Percentiles rank a stretch among this genome's conserved stretches.
These are phyloP conservation scores for Pythium monospermum DNA, from an alignment of 352 stramenopile species.

Conservation along the genomic window DNA sequence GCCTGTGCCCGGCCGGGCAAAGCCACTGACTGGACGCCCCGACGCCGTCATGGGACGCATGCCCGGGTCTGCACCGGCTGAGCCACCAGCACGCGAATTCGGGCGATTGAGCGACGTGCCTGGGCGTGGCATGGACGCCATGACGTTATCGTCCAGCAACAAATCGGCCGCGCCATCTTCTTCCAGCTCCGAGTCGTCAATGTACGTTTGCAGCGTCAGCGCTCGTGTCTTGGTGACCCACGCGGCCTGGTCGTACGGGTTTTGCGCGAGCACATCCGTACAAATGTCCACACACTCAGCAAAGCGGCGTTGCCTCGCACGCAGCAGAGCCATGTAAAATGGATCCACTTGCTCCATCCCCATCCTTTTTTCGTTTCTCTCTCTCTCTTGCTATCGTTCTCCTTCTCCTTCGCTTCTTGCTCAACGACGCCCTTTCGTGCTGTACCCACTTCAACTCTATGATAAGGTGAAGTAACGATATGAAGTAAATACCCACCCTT, in stretches of 20 bases:
- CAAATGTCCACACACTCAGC: slow-evolving; percentile 81
- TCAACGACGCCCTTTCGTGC: no score
- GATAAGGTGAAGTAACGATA: slow-evolving; percentile 19
- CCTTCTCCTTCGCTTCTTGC: no score
- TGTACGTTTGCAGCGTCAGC: slow-evolving; percentile 84
- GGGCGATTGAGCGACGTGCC: slow-evolving; percentile 87
- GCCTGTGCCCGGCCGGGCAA: slow-evolving; percentile 75
- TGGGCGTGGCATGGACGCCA: slow-evolving; percentile 80
- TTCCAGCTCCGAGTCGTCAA: slow-evolving; percentile 92
- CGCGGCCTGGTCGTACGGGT: slow-evolving; percentile 84
- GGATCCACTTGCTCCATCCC: slow-evolving; percentile 79
- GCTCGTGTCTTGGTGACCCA: slow-evolving; percentile 91
- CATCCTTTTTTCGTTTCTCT: no score
- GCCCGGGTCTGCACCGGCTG: slow-evolving; percentile 44
- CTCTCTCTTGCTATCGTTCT: no score
- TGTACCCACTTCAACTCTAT: slow-evolving; percentile 11
- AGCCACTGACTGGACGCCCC: slow-evolving; percentile 83
- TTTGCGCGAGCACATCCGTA: slow-evolving; percentile 74
- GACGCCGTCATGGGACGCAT: slow-evolving; percentile 83
- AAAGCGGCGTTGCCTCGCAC: slow-evolving; percentile 70
- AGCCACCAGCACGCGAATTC: slow-evolving; percentile 42
- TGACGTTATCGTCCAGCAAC: slow-evolving; percentile 92
- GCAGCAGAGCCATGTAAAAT: slow-evolving; percentile 84
- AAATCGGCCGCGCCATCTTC: slow-evolving; percentile 88
- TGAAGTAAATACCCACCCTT: slow-evolving; percentile 22